These are phyloP conservation scores for Elsinoe ampelina DNA, from an alignment of 2,329 filamentous ascomycete genomes.

Conservation along the genomic window DNA sequence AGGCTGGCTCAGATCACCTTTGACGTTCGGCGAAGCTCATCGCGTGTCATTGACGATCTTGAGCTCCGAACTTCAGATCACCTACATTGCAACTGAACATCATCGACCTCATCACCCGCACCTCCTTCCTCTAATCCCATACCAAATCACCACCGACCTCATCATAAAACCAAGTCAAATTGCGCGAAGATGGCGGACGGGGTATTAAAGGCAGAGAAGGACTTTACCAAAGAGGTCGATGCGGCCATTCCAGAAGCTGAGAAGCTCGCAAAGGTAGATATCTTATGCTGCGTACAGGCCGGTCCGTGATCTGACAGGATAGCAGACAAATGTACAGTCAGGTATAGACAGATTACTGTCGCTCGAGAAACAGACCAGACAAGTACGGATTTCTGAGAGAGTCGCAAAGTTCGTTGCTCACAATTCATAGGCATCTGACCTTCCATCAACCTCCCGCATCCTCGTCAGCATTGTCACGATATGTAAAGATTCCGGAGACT, in stretches of 20 bases:
- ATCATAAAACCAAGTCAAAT: neutral
- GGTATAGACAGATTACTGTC: conserved; percentile 88
- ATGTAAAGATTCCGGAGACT: conserved; percentile 87
- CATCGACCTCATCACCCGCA: neutral
- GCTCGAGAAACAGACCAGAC: conserved; percentile 94
- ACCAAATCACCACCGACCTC: neutral
- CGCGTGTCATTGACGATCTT: conserved; percentile 9
- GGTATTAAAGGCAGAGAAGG: conserved; percentile 89
- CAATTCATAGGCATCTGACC: conserved; percentile 70
- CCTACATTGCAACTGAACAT: neutral
- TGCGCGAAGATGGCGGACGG: conserved; percentile 62
- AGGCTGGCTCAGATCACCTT: neutral
- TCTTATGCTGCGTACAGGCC: conserved; percentile 14
- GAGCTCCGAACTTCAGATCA: conserved; percentile 9
- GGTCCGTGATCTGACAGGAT: conserved; percentile 20
- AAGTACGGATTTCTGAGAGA: conserved; percentile 48
- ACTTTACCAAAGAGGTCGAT: conserved; percentile 95
- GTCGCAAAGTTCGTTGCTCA: neutral
- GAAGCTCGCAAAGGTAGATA: conserved; percentile 69
- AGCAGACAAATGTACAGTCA: conserved; percentile 64
- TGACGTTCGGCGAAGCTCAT: neutral
- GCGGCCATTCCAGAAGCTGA: conserved; percentile 83
- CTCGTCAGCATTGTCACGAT: conserved; percentile 84
- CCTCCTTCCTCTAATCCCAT: neutral
- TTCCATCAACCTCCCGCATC: conserved; percentile 85